phyloP scores from a whole-genome alignment of 495 filamentous ascomycete genomes.

The Podospora sp. region DNA sequence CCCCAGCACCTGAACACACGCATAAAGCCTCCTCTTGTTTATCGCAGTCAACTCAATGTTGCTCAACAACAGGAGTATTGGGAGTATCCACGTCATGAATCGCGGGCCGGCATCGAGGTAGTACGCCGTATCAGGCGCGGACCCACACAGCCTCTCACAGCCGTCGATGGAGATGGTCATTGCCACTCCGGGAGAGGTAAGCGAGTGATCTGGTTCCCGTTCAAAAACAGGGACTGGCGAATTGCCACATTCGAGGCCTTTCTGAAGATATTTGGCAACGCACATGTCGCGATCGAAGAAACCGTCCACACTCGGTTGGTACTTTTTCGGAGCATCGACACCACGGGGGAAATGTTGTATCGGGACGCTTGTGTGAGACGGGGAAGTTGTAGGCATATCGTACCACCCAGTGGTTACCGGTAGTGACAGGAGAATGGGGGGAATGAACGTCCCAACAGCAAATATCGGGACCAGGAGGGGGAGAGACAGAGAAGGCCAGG shows the following conservation, averaged over 20 bases:
- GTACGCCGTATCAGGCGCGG: too few relatives aligned
- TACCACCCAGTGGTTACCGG: neutral
- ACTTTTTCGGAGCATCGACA: too few relatives aligned
- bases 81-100: conserved; percentile 18
- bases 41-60: conserved; percentile 20
- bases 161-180: too few relatives aligned
- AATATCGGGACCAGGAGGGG: neutral
- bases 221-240: too few relatives aligned
- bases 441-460: neutral
- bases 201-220: too few relatives aligned
- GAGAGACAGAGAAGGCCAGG: neutral
- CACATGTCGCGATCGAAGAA: neutral
- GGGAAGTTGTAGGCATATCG: neutral
- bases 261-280: neutral
- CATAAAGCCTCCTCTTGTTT: conserved; percentile 7
- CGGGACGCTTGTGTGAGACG: neutral
- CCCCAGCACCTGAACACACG: neutral
- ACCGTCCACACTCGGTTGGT: too few relatives aligned
- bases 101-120: conserved; percentile 13
- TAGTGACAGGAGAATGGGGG: neutral
- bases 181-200: too few relatives aligned
- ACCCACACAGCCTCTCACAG: too few relatives aligned
- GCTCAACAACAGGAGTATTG: conserved; percentile 17
- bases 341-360: too few relatives aligned
- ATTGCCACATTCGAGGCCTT: neutral